Conservation (phyloP, 1,284 basidiomycete species). For the Fomitopsis pinicola region DNA sequence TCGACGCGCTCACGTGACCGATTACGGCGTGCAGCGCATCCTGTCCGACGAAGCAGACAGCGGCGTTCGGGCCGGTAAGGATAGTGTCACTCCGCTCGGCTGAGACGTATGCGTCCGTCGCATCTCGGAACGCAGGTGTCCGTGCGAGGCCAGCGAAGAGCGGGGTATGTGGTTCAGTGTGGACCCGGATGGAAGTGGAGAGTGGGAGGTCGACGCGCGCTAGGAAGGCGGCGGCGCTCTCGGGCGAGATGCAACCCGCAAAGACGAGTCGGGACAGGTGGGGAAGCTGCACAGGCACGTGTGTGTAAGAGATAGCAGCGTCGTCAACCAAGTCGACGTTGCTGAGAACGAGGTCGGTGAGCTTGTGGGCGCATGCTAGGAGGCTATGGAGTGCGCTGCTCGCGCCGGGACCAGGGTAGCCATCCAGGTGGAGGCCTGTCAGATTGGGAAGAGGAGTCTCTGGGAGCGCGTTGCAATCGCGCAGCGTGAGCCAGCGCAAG, state of each 20-base stretch:
- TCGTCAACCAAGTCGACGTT: no score
- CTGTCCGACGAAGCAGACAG: neutral
- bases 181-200: neutral
- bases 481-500: neutral
- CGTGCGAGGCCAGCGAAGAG: neutral
- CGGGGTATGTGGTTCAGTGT: neutral
- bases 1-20: neutral
- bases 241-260: neutral
- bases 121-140: neutral
- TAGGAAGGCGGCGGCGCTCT: neutral
- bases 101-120: neutral
- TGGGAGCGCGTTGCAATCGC: neutral
- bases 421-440: neutral
- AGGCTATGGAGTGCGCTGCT: neutral
- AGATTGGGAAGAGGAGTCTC: neutral
- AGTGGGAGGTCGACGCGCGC: neutral
- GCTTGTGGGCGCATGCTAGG: neutral
- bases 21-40: neutral
- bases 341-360: neutral
- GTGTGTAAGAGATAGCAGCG: neutral
- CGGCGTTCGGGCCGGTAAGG: neutral
- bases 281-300: neutral
- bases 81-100: neutral
- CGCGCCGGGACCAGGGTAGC: neutral
- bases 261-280: neutral